Percentiles rank a stretch among this genome's conserved stretches.
Evolutionary conservation across 805 yeast species (phyloP).

Genomic region (Starmerella vaccinii): DNA sequence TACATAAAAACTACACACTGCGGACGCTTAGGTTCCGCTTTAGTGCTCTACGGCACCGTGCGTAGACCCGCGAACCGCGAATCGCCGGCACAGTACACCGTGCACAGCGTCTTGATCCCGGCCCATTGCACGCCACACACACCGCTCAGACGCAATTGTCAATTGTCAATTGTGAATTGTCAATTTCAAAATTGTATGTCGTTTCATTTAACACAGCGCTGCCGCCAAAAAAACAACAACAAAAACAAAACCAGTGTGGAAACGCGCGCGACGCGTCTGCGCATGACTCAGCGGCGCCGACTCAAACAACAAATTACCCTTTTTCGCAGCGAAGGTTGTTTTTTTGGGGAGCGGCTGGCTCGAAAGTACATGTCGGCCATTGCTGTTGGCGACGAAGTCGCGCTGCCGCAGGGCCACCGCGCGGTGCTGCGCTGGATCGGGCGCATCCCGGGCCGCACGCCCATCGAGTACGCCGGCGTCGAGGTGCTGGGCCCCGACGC

Average conservation of each 20-base stretch:
- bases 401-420: conserved; percentile 53
- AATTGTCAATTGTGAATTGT: no score
- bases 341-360: not conserved
- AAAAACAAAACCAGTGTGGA: not conserved
- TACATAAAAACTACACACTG: no score
- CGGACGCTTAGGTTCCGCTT: no score
- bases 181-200: not conserved
- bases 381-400: conserved; percentile 31
- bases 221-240: not conserved
- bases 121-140: no score
- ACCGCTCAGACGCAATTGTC: no score
- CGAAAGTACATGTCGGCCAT: conserved; percentile 16
- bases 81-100: no score
- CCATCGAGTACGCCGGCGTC: conserved; percentile 76
- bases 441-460: conserved; percentile 50
- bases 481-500: conserved; percentile 56
- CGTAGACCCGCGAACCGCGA: no score
- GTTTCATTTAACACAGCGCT: not conserved
- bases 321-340: no score
- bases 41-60: no score
- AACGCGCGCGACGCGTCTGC: not conserved
- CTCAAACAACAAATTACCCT: not conserved
- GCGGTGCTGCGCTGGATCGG: conserved; percentile 69
- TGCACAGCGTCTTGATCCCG: no score
- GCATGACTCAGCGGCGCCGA: not conserved